Evolutionary conservation across 2,329 filamentous ascomycete genomes (phyloP), one percentile per base, ranked within the genome.

Genomic region (Diaporthe sp.): DNA sequence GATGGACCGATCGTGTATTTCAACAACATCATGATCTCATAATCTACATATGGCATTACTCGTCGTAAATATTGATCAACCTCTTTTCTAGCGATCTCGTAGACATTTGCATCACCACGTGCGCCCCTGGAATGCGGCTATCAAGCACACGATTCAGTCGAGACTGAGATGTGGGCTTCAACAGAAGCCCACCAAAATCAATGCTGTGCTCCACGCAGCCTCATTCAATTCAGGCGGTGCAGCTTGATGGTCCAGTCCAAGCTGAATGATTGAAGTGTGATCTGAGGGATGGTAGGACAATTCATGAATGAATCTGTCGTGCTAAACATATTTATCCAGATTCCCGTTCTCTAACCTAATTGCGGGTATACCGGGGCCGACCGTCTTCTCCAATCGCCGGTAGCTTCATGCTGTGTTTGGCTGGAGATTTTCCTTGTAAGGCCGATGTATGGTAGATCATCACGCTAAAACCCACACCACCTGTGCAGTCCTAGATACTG

Each of bases 361-460:
- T 38, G 45, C 64, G 45, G 45, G 64, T 67, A 52, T 67, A 52
- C 7, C 45, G 45, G 45, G 30, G 64, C 64, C 64, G 64, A 38
- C 28, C 5, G 22, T 19, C 22, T 38, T 8, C 22, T 40, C 33
- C 33, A 54, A 54, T 8, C 33, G 33, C 12, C 33, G 54, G 28
- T 28, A 30, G 45, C 40, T 9, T 28, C 13, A 52, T 5, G 30
- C 13, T 17, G 15, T 67, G 22, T 28, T 67, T 38, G 64, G 64
- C 33, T 38, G 33, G 22, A 25, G 45, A 40, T 17, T 4, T 67
- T 28, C 64, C 33, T 12, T 30, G 35, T 38, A 38, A 5, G 33
- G 64, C 3, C 28, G 13, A 28, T 40, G 45, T 10, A 4, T 25
- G 45, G 64, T 52, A 28, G 47, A 54, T 68, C 64, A 40, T 28